Percentiles rank a stretch among this genome's conserved stretches.
Evolutionary conservation across 1,139 yeast genomes (phyloP).

Genomic region (Debaryomyces coudertii): DNA sequence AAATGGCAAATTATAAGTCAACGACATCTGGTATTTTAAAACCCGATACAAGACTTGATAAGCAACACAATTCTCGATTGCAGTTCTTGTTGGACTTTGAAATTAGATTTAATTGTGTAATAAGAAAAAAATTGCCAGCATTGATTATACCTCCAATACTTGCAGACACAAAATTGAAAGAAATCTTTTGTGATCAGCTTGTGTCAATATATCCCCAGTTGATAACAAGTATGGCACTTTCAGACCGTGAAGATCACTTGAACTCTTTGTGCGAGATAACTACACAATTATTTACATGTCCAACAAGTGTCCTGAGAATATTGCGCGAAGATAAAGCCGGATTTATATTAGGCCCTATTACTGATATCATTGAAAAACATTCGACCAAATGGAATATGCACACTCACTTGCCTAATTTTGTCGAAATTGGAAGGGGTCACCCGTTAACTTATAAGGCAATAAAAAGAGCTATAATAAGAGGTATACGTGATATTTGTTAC

Average conservation of each 20-base stretch:
- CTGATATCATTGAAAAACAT: slow-evolving; percentile 47
- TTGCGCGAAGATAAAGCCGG: slow-evolving; percentile 40
- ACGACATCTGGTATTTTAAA: slow-evolving; percentile 5
- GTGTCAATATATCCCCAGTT: slow-evolving; percentile 59
- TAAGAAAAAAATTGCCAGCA: slow-evolving; percentile 50
- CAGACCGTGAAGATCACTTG: slow-evolving; percentile 69
- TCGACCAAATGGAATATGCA: slow-evolving; percentile 30
- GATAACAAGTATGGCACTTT: slow-evolving; percentile 46
- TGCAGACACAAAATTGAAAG: slow-evolving; percentile 49
- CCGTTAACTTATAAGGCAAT: slow-evolving; percentile 26
- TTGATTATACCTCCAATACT: slow-evolving; percentile 58
- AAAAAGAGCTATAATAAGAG: slow-evolving; percentile 35
- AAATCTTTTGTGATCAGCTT: slow-evolving; percentile 53
- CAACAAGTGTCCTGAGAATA: slow-evolving; percentile 52
- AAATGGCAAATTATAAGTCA: slow-evolving; percentile 5
- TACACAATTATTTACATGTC: slow-evolving; percentile 68
- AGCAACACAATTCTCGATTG: slow-evolving; percentile 42
- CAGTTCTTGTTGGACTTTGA: slow-evolving; percentile 60
- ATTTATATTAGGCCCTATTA: slow-evolving; percentile 51
- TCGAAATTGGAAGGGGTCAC: slow-evolving; percentile 25
- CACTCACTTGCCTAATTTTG: slow-evolving; percentile 34
- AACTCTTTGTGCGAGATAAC: slow-evolving; percentile 57
- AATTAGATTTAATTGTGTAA: slow-evolving; percentile 53
- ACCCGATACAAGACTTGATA: slow-evolving; percentile 12
- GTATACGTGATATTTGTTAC: slow-evolving; percentile 46